Base-by-base conservation (phyloP, 2,329 filamentous ascomycete genomes). In the Colletotrichum acutatum region DNA sequence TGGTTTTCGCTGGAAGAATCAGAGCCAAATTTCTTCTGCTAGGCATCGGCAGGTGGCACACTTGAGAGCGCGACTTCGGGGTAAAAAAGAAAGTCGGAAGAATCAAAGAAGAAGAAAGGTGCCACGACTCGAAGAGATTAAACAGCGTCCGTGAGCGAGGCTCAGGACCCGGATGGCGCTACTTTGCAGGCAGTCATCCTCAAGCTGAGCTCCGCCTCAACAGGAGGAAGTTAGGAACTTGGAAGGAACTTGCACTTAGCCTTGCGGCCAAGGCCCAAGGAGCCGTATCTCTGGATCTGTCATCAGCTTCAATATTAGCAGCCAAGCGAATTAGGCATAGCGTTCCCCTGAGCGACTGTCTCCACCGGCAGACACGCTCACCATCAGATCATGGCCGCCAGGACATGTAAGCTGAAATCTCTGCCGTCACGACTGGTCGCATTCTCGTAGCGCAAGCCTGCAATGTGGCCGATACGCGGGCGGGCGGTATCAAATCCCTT, bases 371-470 rank as follows among this genome's bases (percentile, higher is more conserved):
- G 24, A 24, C 42, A 32, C 26, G 63, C 54, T 72, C 34, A 52
- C 37, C 34, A 57, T 72, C 66, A 72, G 70, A 72, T 70, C 70
- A 72, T 65, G 46, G 54, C 37, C 37, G 16, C 5, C 37, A 42
- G 37, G 14, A 49, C 49, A 58, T 49, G 68, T 42, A 68, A 65
- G 66, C 54, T 56, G 32, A 72, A 69, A 60, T 69, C 53, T 69
- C 60, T 60, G 59, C 46, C 46, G 12, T 61, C 46, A 32, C 57
- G 54, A 57, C 60, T 69, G 26, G 60, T 16, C 26, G 53, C 28
- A 49, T 22, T 16, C 54, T 16, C 32, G 53, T 28, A 49, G 28
- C 53, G 34, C 26, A 53, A 24, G 56, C 32, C 32, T 34, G 32
- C 32, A 34, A 34, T 34, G 28, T 46, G 59, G 52, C 65, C 59